phyloP scores from a whole-genome alignment of 2,329 filamentous ascomycete genomes.

The Colletotrichum sp. region DNA sequence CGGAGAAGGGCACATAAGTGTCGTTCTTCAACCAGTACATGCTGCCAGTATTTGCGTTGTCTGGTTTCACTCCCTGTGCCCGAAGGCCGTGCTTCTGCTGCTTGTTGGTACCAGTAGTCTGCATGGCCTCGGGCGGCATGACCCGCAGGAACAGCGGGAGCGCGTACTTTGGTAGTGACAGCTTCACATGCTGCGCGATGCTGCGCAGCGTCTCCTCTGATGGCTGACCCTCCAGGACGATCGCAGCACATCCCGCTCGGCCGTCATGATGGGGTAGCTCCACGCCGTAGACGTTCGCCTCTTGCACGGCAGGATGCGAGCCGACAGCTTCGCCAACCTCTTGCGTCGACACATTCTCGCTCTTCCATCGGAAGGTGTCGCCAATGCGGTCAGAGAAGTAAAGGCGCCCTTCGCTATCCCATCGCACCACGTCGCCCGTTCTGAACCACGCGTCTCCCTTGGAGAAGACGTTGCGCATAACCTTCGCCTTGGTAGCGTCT shows the following conservation, averaged over 20 bases:
- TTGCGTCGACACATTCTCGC: conserved; percentile 81
- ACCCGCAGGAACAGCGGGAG: conserved; percentile 79
- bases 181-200: conserved; percentile 63
- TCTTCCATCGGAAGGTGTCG: conserved; percentile 82
- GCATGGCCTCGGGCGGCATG: conserved; percentile 58
- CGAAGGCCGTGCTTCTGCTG: conserved; percentile 80
- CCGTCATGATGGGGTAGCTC: conserved; percentile 81
- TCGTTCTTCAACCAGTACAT: conserved; percentile 70
- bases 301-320: conserved; percentile 67
- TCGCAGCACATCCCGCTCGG: conserved; percentile 79
- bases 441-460: conserved; percentile 85
- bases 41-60: conserved; percentile 50
- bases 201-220: conserved; percentile 54
- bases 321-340: conserved; percentile 82
- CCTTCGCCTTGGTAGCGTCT: conserved; percentile 73
- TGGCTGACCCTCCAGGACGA: conserved; percentile 59
- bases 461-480: conserved; percentile 73
- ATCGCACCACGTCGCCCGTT: conserved; percentile 81
- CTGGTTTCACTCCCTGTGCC: conserved; percentile 75
- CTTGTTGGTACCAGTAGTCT: conserved; percentile 85
- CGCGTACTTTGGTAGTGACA: conserved; percentile 73
- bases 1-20: conserved; percentile 70
- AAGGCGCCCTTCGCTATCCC: conserved; percentile 71
- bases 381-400: conserved; percentile 85
- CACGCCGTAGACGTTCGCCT: conserved; percentile 89